Base-by-base conservation (phyloP, 2,329 filamentous ascomycete species). In the Aureobasidium sp. region DNA sequence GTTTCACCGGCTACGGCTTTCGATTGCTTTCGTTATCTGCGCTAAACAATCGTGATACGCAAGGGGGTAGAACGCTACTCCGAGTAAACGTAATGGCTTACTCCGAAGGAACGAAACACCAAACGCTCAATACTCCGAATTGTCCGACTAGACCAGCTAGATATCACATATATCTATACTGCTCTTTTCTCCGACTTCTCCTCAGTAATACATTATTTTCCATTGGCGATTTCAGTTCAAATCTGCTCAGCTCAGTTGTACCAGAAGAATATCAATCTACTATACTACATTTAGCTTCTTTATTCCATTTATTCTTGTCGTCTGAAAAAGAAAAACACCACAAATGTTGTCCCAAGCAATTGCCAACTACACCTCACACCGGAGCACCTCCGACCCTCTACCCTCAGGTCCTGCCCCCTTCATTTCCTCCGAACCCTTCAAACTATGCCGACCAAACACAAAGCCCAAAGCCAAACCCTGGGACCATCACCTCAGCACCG, bases 91-190 rank as follows among this genome's bases (percentile, higher is more conserved):
- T 39, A 25, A 55, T 27, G 41, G 37, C 22, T 45, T 57, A 45
- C 53, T 57, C 53, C 53, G 53, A 57, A 57, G 41, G 53, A 37
- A n/a, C 34, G 45, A 44, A 56, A 25, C 52, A 56, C 25, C 25
- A 34, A 44, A 34, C 17, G 15, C 25, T 17, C 11, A 45, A 45
- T 17, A 57, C 53, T 44, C 53, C 53, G 53, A 57, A 34, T 27
- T 57, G 39, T 57, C 53, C 53, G 53, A 57, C 4, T 22, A 42
- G 8, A 27, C 29, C 8, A 15, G 14, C 25, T n/a, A 27, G 2
- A 9, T 9, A n/a, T n/a, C 36, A 53, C 49, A n/a, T 57, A 57
- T 57, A 57, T 57, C n/a, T 57, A 57, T 57, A 44, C 53, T 36
- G 17, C 15, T 25, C 9, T 57, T 57, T 44, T 45, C 39, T 22